These are phyloP conservation scores for Parmelia sp. DNA, from an alignment of 495 filamentous ascomycete genomes.

Conservation along the genomic window DNA sequence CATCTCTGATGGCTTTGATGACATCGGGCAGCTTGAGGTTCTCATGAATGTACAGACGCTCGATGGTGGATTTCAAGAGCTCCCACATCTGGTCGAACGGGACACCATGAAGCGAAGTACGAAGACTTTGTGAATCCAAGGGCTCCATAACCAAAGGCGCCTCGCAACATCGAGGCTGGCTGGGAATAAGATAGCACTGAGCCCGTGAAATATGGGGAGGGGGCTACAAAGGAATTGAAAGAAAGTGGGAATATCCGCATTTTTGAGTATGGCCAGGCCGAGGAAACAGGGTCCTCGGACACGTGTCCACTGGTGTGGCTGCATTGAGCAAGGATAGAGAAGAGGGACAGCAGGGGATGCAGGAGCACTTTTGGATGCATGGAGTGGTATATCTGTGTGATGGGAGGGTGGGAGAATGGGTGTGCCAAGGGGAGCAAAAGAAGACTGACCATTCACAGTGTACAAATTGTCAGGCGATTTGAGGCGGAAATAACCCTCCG, in stretches of 20 bases:
- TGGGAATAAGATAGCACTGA: no score
- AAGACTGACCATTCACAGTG: constrained; percentile 4
- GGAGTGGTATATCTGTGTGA: neutral
- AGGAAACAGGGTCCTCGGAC: neutral
- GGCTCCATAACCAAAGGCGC: constrained; percentile 11
- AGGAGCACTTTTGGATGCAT: neutral
- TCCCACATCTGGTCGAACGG: constrained; percentile 37
- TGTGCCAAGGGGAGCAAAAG: constrained; percentile 9
- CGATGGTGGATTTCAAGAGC: constrained; percentile 32
- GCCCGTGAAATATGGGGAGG: neutral
- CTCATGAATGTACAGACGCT: constrained; percentile 33
- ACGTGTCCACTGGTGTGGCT: neutral
- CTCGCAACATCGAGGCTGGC: neutral
- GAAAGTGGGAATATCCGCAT: neutral
- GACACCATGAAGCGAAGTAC: constrained; percentile 21
- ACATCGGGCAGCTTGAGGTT: constrained; percentile 27
- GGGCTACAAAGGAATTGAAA: neutral
- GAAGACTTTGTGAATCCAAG: neutral
- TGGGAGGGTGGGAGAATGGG: no score
- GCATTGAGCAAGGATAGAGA: neutral
- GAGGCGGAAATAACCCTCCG: no score
- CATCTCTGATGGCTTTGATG: constrained; percentile 29
- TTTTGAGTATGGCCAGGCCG: constrained; percentile 1
- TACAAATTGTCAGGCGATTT: neutral
- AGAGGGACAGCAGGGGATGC: neutral